Conservation (phyloP, 2,329 filamentous ascomycete species). For the Botrytis fragariae region DNA sequence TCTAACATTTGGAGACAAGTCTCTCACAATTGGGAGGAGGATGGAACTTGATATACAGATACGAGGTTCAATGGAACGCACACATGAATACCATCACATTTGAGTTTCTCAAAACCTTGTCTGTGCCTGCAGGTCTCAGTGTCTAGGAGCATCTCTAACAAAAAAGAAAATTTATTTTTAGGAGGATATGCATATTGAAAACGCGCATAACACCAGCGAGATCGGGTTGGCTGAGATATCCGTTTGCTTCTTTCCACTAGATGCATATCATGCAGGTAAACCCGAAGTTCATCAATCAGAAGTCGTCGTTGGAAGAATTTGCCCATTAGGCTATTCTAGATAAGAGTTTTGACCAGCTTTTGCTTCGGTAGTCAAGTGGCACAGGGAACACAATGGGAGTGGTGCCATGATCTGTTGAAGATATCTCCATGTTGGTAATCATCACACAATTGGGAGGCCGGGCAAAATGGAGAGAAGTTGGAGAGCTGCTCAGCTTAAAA, state of each 20-base stretch:
- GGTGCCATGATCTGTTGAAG: constrained; percentile 1
- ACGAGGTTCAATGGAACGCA: constrained; percentile 4
- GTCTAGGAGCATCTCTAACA: not conserved
- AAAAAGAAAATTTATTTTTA: constrained; percentile 8
- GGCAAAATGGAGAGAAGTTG: not conserved
- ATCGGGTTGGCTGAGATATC: constrained; percentile 6
- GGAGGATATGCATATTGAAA: not conserved
- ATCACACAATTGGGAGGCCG: not conserved
- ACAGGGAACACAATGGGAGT: not conserved
- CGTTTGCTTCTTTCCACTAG: constrained; percentile 10
- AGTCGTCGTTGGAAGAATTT: not conserved
- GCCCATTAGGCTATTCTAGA: not conserved
- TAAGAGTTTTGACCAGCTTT: not conserved
- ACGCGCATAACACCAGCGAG: not conserved
- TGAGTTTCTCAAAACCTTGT: not conserved
- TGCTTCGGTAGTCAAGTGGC: constrained; percentile 1
- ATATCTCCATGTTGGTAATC: not conserved
- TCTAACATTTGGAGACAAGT: not conserved
- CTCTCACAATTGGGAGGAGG: not conserved
- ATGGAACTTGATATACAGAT: constrained; percentile 3
- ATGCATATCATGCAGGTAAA: not conserved
- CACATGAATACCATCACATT: constrained; percentile 12
- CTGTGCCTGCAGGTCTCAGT: constrained; percentile 18
- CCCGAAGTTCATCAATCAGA: constrained; percentile 2
- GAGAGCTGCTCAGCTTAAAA: not conserved